Evolutionary conservation across 345 rosid species (phyloP), one percentile per base, ranked within the genome.

Genomic region (Rhizophora apiculata): DNA sequence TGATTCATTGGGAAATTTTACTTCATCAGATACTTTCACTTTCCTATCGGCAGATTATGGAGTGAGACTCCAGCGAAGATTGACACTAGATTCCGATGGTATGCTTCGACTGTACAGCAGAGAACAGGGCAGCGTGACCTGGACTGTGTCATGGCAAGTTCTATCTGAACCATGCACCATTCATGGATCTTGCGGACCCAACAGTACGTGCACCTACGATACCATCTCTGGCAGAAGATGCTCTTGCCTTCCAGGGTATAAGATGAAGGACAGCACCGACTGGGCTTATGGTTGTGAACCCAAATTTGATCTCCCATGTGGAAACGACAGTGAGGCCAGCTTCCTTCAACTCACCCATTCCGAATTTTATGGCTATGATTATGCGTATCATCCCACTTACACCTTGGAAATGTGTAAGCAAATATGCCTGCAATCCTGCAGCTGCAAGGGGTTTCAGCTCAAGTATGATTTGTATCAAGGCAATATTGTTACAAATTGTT

Each of bases 11-110:
- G 85, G 84, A 24, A 6, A 39, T 13, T 82, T 78, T 20, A 27
- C 2, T 4, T 82, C 85, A 15, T 67, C 81, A 5, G 85, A 82
- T 22, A 8, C 20, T 1, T 36, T 59, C 2, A 8, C 8, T 2
- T 74, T 77, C 63, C 0, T 1, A 3, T 22, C 84, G 3, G 24
- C 78, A 0, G 82, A 82, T 56, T 75, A 64, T 26, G 85, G 84
- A 1, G 39, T 30, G 0, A 48, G 24, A 4, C n/a, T 64, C 0
- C 67, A 67, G 8, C 56, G 85, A 56, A 46, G 81, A 54, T 49
- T 84, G 26, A 77, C 72, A 7, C 74, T 84, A 5, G 87, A 82
- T 71, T 36, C 24, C 36, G 87, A 84, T 53, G 84, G 85, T 1
- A 72, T 75, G 52, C 31, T 78, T 54, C 57, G 81, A 6, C 6